phyloP scores from a whole-genome alignment of 768 basidiomycete genomes.

The Lactarius deliciosus region DNA sequence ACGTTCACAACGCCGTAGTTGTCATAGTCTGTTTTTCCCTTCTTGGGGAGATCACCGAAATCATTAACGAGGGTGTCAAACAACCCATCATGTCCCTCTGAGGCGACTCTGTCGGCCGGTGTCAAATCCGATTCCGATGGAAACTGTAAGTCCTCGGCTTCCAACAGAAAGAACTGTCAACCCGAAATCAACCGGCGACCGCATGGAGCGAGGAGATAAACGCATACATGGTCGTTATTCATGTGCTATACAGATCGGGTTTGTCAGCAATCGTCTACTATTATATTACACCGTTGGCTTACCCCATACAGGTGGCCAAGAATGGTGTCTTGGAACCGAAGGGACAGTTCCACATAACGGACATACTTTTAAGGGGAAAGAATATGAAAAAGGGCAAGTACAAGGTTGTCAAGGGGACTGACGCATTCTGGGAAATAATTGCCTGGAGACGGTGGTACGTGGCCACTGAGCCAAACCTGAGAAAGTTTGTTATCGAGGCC shows the following conservation, averaged over 20 bases:
- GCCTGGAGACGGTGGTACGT: conserved; percentile 79
- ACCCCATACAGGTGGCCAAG: conserved; percentile 84
- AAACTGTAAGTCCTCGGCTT: conserved; percentile 35
- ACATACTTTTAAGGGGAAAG: conserved; percentile 45
- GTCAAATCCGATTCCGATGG: conserved; percentile 23
- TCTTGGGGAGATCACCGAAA: conserved; percentile 60
- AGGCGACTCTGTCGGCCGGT: conserved; percentile 20
- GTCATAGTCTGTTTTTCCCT: conserved; percentile 52
- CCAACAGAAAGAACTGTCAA: conserved; percentile 37
- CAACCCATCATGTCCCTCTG: conserved; percentile 40
- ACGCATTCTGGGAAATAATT: conserved; percentile 89
- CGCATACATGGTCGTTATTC: conserved; percentile 77
- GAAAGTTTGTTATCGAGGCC: conserved; percentile 23
- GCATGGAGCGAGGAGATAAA: conserved; percentile 20
- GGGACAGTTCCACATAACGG: conserved; percentile 69
- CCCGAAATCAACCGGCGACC: conserved; percentile 16
- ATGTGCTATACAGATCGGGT: conserved; percentile 52
- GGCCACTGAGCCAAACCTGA: conserved; percentile 63
- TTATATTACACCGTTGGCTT: conserved; percentile 38
- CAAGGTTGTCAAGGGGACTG: conserved; percentile 37
- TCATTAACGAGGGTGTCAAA: conserved; percentile 62
- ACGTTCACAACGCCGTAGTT: conserved; percentile 79
- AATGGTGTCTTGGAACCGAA: conserved; percentile 85
- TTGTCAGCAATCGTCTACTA: conserved; percentile 36
- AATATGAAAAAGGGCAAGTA: conserved; percentile 20